These are phyloP conservation scores for Boletellus dicymbophilus DNA, from an alignment of 1,284 basidiomycete species.

Conservation along the genomic window DNA sequence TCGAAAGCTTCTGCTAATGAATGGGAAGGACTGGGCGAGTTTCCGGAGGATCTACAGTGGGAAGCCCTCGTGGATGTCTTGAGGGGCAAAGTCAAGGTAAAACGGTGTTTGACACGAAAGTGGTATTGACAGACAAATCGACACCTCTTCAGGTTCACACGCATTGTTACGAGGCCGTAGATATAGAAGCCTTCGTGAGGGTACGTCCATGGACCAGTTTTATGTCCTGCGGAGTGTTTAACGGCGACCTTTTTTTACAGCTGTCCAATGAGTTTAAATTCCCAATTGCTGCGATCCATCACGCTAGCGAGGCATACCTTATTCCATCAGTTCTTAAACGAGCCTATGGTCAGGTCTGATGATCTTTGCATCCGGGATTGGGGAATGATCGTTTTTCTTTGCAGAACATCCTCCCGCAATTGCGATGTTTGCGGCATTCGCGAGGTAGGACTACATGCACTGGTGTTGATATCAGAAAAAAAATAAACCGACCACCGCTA, in stretches of 20 bases:
- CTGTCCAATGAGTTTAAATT: slow-evolving; percentile 81
- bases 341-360: slow-evolving; percentile 63
- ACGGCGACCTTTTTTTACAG: slow-evolving; percentile 35
- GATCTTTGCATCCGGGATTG: slow-evolving; percentile 20
- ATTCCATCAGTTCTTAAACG: slow-evolving; percentile 78
- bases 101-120: not conserved
- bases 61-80: slow-evolving; percentile 84
- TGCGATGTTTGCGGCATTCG: slow-evolving; percentile 76
- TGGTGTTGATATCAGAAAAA: not conserved
- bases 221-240: not conserved
- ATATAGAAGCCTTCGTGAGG: slow-evolving; percentile 71
- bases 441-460: slow-evolving; percentile 35
- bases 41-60: slow-evolving; percentile 79
- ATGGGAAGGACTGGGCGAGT: slow-evolving; percentile 60
- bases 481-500: slow-evolving; percentile 20
- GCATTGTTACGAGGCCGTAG: slow-evolving; percentile 82
- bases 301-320: slow-evolving; percentile 88
- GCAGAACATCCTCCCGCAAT: slow-evolving; percentile 65
- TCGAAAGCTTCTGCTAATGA: slow-evolving; percentile 49
- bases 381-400: slow-evolving; percentile 8
- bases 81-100: slow-evolving; percentile 73
- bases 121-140: not conserved
- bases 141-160: slow-evolving; percentile 36
- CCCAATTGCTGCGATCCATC: slow-evolving; percentile 82
- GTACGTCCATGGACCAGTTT: slow-evolving; percentile 33